Percentiles rank a stretch among this genome's conserved stretches.
phyloP scores from a whole-genome alignment of 805 yeast genomes.

The Candida alai region DNA sequence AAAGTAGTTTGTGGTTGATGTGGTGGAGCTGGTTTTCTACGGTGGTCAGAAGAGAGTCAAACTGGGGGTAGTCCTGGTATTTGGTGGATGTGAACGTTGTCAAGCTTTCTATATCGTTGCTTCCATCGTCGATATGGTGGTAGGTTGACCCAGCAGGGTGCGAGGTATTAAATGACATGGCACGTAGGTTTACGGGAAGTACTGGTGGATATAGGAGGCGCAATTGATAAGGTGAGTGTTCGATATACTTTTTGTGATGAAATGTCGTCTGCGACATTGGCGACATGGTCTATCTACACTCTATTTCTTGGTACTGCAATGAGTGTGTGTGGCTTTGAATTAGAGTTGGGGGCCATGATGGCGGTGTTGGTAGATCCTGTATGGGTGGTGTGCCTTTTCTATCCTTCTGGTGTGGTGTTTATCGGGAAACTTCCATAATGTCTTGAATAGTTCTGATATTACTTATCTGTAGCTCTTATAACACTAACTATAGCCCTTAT shows the following conservation, averaged over 20 bases:
- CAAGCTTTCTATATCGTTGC: conserved; percentile 29
- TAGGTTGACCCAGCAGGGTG: conserved; percentile 15
- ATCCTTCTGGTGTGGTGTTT: too few relatives aligned
- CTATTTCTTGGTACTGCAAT: background rate
- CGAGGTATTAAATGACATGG: conserved; percentile 30
- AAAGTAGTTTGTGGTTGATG: conserved; percentile 25
- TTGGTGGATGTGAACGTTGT: conserved; percentile 17
- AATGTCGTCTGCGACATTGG: too few relatives aligned
- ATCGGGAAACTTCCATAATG: too few relatives aligned
- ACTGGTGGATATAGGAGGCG: background rate
- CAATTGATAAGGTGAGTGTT: background rate
- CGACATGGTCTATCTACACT: too few relatives aligned
- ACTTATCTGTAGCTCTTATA: too few relatives aligned
- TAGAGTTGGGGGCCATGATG: too few relatives aligned
- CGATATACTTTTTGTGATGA: too few relatives aligned
- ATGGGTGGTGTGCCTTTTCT: too few relatives aligned
- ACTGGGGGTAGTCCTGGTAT: conserved; percentile 40
- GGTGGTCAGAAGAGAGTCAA: conserved; percentile 27
- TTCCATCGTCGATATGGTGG: conserved; percentile 21
- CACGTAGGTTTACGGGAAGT: conserved; percentile 1
- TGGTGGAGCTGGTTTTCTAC: conserved; percentile 29
- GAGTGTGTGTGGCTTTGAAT: too few relatives aligned
- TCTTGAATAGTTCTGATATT: too few relatives aligned
- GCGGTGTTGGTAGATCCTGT: too few relatives aligned
- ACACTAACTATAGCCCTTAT: too few relatives aligned